Conservation (phyloP, 1,284 basidiomycete species). For the Trametes polyzona region DNA sequence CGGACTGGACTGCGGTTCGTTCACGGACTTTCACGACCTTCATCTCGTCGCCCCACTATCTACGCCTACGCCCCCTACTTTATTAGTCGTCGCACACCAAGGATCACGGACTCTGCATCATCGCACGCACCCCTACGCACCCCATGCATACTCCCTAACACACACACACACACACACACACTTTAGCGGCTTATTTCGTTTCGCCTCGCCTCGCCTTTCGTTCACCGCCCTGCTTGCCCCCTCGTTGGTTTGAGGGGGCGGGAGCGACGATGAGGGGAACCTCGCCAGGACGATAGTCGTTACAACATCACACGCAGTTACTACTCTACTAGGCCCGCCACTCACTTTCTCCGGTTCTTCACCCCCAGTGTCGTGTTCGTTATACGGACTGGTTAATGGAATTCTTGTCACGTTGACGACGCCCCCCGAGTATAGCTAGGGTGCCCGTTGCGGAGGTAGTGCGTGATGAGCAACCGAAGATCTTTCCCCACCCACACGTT, state of each 20-base stretch:
- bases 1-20: conserved; percentile 4
- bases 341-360: conserved; percentile 2
- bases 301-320: not conserved
- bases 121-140: not conserved
- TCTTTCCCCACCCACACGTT: too few species aligned
- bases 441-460: too few species aligned
- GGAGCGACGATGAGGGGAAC: too few species aligned
- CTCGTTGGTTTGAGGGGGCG: not conserved
- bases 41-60: not conserved
- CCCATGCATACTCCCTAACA: not conserved
- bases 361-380: not conserved
- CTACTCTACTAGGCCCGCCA: not conserved
- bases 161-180: not conserved
- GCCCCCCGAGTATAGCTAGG: too few species aligned
- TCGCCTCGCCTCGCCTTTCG: not conserved
- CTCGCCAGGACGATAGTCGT: too few species aligned
- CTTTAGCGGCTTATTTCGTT: not conserved
- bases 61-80: not conserved
- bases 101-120: conserved; percentile 8
- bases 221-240: not conserved
- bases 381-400: conserved; percentile 12
- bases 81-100: not conserved
- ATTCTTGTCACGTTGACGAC: too few species aligned
- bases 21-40: conserved; percentile 2
- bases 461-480: too few species aligned